Evolutionary conservation across 2,329 filamentous ascomycete species (phyloP).

Genomic region (Calonectria henricotiae): DNA sequence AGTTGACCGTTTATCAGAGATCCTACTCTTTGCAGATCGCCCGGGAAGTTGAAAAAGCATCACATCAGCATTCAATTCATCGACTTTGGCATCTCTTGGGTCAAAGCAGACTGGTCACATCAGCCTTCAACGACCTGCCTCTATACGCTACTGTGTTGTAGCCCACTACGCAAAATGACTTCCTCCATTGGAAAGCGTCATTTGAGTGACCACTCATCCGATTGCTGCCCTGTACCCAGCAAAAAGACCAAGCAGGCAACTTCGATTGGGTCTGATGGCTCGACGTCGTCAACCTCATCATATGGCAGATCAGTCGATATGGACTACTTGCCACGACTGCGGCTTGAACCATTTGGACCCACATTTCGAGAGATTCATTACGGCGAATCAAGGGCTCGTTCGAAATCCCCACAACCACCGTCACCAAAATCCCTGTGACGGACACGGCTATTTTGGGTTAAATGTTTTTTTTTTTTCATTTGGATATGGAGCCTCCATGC

Average conservation of each 20-base stretch:
- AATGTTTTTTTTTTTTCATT: background rate
- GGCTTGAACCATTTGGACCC: slow-evolving; percentile 43
- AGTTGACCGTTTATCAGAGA: slow-evolving; percentile 35
- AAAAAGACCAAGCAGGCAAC: slow-evolving; percentile 52
- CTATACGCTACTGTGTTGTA: background rate
- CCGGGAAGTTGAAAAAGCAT: background rate
- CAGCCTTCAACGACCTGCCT: background rate
- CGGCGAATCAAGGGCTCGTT: slow-evolving; percentile 43
- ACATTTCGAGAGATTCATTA: slow-evolving; percentile 49
- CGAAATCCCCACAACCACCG: slow-evolving; percentile 49
- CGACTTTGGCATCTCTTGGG: background rate
- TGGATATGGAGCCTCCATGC: background rate
- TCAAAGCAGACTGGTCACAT: background rate
- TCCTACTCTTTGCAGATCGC: slow-evolving; percentile 18
- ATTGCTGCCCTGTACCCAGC: slow-evolving; percentile 45
- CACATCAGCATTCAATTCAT: background rate
- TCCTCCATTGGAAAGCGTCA: slow-evolving; percentile 48
- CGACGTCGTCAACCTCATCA: slow-evolving; percentile 43
- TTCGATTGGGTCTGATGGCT: slow-evolving; percentile 48
- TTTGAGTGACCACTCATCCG: slow-evolving; percentile 44
- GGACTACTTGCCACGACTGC: slow-evolving; percentile 38
- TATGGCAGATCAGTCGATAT: slow-evolving; percentile 43
- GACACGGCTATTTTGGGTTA: background rate
- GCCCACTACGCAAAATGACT: slow-evolving; percentile 38
- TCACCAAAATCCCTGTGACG: slow-evolving; percentile 50